Conservation (phyloP, 2,329 filamentous ascomycete genomes). For the Grosmannia clavigera region DNA sequence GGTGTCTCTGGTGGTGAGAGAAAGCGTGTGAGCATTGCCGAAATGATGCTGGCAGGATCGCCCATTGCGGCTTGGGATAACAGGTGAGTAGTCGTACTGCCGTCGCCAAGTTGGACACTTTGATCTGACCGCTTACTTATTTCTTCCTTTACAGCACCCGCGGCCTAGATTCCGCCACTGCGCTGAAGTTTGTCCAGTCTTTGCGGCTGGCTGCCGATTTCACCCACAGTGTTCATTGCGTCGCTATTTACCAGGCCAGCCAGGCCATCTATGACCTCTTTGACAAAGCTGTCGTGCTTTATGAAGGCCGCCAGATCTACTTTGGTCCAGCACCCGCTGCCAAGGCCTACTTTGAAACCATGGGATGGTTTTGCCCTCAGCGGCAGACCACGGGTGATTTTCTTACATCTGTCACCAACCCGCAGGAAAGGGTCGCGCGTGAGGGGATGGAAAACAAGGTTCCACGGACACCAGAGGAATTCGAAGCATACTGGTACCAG, state of each 20-base stretch:
- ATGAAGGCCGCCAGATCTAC: conserved; percentile 53
- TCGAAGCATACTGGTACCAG: conserved; percentile 44
- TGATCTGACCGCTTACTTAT: neutral
- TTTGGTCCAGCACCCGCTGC: conserved; percentile 49
- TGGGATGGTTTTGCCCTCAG: conserved; percentile 49
- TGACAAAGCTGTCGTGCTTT: conserved; percentile 64
- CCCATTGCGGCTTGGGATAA: conserved; percentile 63
- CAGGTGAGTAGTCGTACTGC: conserved; percentile 18
- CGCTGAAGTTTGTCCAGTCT: conserved; percentile 52
- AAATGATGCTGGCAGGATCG: conserved; percentile 48
- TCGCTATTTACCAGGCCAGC: conserved; percentile 55
- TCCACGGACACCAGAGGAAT: conserved; percentile 49
- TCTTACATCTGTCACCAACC: conserved; percentile 46
- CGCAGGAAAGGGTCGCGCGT: conserved; percentile 26
- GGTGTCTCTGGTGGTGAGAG: conserved; percentile 50
- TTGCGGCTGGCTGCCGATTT: conserved; percentile 56
- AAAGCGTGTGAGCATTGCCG: conserved; percentile 65
- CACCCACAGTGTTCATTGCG: conserved; percentile 43
- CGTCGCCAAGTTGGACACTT: neutral
- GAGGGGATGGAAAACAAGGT: conserved; percentile 42
- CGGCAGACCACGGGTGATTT: conserved; percentile 64
- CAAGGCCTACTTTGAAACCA: conserved; percentile 50
- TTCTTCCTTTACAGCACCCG: conserved; percentile 26
- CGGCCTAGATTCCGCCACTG: conserved; percentile 53
- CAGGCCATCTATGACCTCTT: conserved; percentile 54